Evolutionary conservation across 345 rosid species (phyloP).

Genomic region (Fremontodendron californicum): DNA sequence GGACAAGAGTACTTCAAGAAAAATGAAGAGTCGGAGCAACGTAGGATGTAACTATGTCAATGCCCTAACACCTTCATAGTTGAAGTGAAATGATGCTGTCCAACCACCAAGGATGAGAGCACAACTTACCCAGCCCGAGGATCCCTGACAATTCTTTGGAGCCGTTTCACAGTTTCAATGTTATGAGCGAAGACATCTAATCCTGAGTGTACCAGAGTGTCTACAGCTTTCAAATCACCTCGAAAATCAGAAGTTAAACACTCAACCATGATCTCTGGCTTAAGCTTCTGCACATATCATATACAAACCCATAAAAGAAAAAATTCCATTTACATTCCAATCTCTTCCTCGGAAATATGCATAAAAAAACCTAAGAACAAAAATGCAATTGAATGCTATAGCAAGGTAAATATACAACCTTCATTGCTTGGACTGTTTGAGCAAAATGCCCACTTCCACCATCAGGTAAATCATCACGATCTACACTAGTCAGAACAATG

Average conservation of each 20-base stretch:
- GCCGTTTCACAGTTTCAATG: constrained; percentile 89
- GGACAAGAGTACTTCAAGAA: too few species aligned
- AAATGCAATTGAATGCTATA: not conserved
- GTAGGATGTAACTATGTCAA: not conserved
- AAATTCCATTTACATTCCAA: not conserved
- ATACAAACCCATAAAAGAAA: constrained; percentile 7
- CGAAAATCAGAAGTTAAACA: constrained; percentile 96
- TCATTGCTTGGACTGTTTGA: constrained; percentile 80
- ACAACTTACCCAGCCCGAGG: constrained; percentile 97
- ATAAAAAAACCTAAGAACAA: not conserved
- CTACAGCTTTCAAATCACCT: constrained; percentile 84
- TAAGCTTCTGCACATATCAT: constrained; percentile 53
- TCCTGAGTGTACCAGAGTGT: constrained; percentile 69
- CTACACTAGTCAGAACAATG: constrained; percentile 95
- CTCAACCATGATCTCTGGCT: constrained; percentile 94
- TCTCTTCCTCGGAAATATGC: not conserved
- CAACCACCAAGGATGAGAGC: too few species aligned
- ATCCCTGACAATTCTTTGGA: constrained; percentile 94
- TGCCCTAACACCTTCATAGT: not conserved
- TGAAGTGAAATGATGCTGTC: not conserved
- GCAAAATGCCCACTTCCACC: constrained; percentile 99
- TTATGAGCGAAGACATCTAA: constrained; percentile 97
- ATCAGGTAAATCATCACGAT: constrained; percentile 96
- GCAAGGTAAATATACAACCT: constrained; percentile 43
- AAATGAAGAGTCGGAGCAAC: too few species aligned